Evolutionary conservation across 2,329 filamentous ascomycete species (phyloP).

Genomic region (Xylaria sp.): DNA sequence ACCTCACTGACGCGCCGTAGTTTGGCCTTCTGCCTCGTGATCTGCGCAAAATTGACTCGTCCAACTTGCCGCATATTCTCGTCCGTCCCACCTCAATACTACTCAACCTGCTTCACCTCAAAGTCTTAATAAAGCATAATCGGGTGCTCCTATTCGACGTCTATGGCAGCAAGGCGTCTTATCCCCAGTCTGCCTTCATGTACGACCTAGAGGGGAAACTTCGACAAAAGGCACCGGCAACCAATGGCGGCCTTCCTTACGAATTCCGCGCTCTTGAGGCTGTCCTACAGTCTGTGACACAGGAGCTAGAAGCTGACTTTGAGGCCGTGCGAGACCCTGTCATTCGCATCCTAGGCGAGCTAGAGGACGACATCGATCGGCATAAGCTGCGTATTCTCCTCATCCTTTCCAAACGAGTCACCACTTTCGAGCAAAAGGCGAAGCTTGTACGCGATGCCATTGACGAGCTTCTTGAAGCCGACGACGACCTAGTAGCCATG

Average conservation of each 20-base stretch:
- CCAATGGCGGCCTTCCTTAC: slow-evolving; percentile 80
- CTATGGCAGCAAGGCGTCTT: slow-evolving; percentile 93
- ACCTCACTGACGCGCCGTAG: slow-evolving; percentile 56
- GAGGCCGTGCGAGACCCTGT: slow-evolving; percentile 93
- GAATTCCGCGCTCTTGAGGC: slow-evolving; percentile 97
- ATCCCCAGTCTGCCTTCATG: slow-evolving; percentile 96
- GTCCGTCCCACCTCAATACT: slow-evolving; percentile 93
- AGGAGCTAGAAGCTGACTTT: slow-evolving; percentile 92
- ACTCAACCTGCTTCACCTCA: slow-evolving; percentile 94
- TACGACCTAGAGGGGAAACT: slow-evolving; percentile 95
- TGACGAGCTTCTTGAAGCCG: slow-evolving; percentile 93
- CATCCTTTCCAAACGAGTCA: slow-evolving; percentile 93
- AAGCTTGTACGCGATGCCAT: slow-evolving; percentile 94
- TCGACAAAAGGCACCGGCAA: slow-evolving; percentile 76
- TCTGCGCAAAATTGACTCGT: slow-evolving; percentile 96
- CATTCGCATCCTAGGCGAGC: slow-evolving; percentile 84
- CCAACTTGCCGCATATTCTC: slow-evolving; percentile 92
- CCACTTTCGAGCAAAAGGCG: slow-evolving; percentile 97
- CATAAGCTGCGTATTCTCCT: slow-evolving; percentile 92
- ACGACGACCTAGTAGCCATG: slow-evolving; percentile 95
- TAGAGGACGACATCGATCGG: slow-evolving; percentile 96
- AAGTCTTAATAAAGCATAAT: slow-evolving; percentile 94
- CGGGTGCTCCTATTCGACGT: slow-evolving; percentile 95
- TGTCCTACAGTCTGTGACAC: slow-evolving; percentile 92
- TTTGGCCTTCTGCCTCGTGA: slow-evolving; percentile 94